Evolutionary conservation across 2,329 filamentous ascomycete species (phyloP), one percentile per base, ranked within the genome.

Genomic region (Corinectria fuckeliana): DNA sequence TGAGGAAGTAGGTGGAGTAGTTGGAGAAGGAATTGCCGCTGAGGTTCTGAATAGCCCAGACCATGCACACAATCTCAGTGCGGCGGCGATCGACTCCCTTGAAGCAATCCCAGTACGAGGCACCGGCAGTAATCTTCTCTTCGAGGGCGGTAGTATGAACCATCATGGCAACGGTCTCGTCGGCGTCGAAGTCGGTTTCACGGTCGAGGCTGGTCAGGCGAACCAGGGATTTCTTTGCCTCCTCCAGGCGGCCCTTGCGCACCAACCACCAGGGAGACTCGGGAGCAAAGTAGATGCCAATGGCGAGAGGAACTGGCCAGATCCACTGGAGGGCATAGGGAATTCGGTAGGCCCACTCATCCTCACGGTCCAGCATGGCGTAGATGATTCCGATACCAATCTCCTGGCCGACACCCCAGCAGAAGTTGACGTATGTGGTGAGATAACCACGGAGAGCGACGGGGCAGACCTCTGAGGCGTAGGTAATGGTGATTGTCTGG

Each of bases 161-260:
- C 91, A 97, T 96, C 91, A 96, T 96, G 69, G 91, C 88, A 49
- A 96, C 82, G 0, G 91, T 95, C 77, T 95, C 91, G 62, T 96
- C 90, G 10, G 90, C 85, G 69, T 96, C 86, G 68, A 95, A 93
- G 60, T 89, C 84, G 1, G 86, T 88, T 60, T 92, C 88, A 53
- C 81, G 80, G 63, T 87, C 79, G 13, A 81, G 68, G 68, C 83
- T 88, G 5, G 89, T 91, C 18, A 92, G 78, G 3, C 89, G 86
- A 48, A 89, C 78, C 18, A 92, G 81, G 1, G 88, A 79, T 45
- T 79, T 77, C 77, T 91, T 91, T 26, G 90, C 90, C 14, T 91
- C 87, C 8, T 87, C 84, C 36, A 86, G 77, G 32, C 81, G 82
- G 30, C 86, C 87, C 69, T 83, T 85, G 36, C 89, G 86, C 42